Percentiles rank a stretch among this genome's conserved stretches.
Conservation (phyloP, 495 filamentous ascomycete genomes). For the Hypoxylon crocopeplum region DNA sequence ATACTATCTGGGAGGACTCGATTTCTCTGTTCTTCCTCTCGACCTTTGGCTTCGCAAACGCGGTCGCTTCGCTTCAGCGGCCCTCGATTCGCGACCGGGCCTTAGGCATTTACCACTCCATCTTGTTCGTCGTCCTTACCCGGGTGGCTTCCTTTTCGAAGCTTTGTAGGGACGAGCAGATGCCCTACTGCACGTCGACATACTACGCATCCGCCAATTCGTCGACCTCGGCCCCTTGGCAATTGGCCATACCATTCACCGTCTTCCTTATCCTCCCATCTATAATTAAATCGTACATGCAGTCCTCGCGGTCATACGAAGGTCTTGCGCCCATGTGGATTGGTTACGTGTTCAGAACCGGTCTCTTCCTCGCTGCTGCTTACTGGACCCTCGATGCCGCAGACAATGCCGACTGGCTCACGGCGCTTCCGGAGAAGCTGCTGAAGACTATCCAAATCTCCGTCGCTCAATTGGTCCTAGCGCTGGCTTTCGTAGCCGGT, state of each 20-base stretch:
- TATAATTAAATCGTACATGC: slow-evolving; percentile 80
- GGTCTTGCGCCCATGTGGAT: slow-evolving; percentile 85
- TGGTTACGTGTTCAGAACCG: slow-evolving; percentile 76
- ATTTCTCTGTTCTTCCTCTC: slow-evolving; percentile 90
- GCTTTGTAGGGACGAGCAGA: slow-evolving; percentile 96
- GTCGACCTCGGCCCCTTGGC: slow-evolving; percentile 93
- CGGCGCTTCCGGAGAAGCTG: slow-evolving; percentile 56
- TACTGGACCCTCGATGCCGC: slow-evolving; percentile 93
- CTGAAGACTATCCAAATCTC: slow-evolving; percentile 77
- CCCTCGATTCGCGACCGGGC: slow-evolving; percentile 66
- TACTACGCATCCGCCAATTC: slow-evolving; percentile 93
- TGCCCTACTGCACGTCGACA: slow-evolving; percentile 94
- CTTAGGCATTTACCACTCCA: slow-evolving; percentile 80
- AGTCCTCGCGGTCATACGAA: slow-evolving; percentile 79
- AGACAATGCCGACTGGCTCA: slow-evolving; percentile 87
- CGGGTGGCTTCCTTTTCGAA: slow-evolving; percentile 87
- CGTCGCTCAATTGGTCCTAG: slow-evolving; percentile 77
- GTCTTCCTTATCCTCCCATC: slow-evolving; percentile 76
- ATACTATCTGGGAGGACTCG: slow-evolving; percentile 98
- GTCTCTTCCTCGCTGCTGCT: slow-evolving; percentile 74
- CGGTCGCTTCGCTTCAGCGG: slow-evolving; percentile 77
- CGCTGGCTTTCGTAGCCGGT: slow-evolving; percentile 71
- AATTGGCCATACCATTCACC: slow-evolving; percentile 78
- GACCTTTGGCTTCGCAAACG: slow-evolving; percentile 78
- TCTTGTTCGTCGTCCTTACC: slow-evolving; percentile 81